Evolutionary conservation across 2,329 filamentous ascomycete species (phyloP).

Genomic region (Lojkania enalia): DNA sequence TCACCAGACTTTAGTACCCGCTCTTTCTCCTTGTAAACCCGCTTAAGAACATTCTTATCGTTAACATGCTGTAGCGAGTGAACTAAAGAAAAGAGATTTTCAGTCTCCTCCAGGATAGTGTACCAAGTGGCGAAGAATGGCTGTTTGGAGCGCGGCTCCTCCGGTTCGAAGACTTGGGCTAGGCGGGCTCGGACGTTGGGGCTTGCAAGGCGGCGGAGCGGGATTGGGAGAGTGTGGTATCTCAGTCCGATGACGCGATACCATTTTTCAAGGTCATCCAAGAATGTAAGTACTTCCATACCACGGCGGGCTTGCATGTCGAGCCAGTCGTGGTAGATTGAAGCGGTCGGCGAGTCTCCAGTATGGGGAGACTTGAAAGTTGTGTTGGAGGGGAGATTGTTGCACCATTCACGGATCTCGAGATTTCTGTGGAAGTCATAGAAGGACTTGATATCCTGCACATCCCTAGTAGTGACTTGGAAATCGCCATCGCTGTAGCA

Average conservation of each 20-base stretch:
- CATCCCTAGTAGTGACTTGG: not conserved
- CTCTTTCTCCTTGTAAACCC: not conserved
- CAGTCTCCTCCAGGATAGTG: not conserved
- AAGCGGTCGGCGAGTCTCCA: not conserved
- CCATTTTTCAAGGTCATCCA: not conserved
- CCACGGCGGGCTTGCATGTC: not conserved
- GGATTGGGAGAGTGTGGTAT: conserved; percentile 1
- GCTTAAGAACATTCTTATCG: not conserved
- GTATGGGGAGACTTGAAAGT: not conserved
- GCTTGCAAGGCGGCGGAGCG: not conserved
- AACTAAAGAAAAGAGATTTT: not conserved
- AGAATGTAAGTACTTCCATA: not conserved
- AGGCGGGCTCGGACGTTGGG: not conserved
- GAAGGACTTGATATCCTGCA: not conserved
- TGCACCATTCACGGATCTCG: not conserved
- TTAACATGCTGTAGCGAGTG: not conserved
- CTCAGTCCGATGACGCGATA: conserved; percentile 1
- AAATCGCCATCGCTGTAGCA: too few relatives aligned
- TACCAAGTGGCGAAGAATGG: not conserved
- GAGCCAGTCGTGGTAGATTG: conserved; percentile 1
- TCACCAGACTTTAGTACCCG: not conserved
- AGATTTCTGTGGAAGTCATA: not conserved
- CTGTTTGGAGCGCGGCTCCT: not conserved
- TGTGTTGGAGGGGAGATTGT: not conserved
- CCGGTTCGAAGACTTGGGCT: not conserved